Conservation (phyloP, 139 green algal species). For the Chlorella sp. region DNA sequence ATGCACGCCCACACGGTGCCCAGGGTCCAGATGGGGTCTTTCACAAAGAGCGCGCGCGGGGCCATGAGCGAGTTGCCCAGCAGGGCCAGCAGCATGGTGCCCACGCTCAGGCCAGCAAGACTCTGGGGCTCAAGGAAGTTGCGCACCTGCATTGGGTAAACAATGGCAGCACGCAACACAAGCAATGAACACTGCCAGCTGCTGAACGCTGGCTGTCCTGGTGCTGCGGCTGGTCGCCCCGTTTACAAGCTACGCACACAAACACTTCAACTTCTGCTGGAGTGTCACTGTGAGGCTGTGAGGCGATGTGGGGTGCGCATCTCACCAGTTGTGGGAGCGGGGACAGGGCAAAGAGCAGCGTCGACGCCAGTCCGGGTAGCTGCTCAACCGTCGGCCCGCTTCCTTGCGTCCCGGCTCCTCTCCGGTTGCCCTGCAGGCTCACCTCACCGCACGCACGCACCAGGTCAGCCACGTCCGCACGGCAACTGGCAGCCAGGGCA, state of each 20-base stretch:
- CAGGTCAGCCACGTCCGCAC: too few species aligned
- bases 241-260: not conserved
- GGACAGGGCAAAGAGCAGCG: conserved; percentile 47
- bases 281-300: too few species aligned
- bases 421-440: too few species aligned
- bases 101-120: conserved; percentile 55
- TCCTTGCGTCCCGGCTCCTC: too few species aligned
- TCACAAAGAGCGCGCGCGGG: conserved; percentile 71
- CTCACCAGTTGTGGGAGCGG: conserved; percentile 52
- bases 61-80: conserved; percentile 84
- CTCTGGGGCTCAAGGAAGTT: conserved; percentile 65
- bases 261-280: too few species aligned
- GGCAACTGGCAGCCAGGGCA: too few species aligned
- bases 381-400: not conserved
- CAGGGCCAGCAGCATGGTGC: conserved; percentile 74
- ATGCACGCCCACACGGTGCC: conserved; percentile 60
- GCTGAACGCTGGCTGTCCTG: not conserved
- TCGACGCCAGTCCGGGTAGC: conserved; percentile 49
- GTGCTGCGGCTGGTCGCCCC: not conserved
- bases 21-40: conserved; percentile 76
- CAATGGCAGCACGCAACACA: conserved; percentile 1
- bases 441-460: too few species aligned
- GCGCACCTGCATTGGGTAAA: conserved; percentile 39
- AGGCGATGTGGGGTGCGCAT: too few species aligned
- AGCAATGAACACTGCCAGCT: not conserved